Base-by-base conservation (phyloP, 2,329 filamentous ascomycete species). In the Anisogramma anomala region DNA sequence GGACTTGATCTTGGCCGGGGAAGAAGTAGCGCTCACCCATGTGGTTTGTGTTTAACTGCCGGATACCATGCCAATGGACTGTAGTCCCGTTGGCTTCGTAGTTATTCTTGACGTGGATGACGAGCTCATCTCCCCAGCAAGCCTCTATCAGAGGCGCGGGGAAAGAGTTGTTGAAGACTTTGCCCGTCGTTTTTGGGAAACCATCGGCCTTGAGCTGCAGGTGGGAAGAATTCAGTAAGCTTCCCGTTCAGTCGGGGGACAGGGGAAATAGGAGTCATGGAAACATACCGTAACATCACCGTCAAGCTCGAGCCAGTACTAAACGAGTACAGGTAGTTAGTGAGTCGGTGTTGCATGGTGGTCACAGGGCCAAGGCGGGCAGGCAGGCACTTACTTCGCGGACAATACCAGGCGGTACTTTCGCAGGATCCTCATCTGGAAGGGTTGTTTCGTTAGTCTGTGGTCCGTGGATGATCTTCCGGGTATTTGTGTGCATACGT, bases 1-100 rank as follows among this genome's bases (percentile, higher is more conserved):
- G n/a, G n/a, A n/a, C n/a, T n/a, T n/a, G n/a, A n/a, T n/a, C n/a
- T n/a, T n/a, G n/a, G n/a, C n/a, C n/a, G n/a, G n/a, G n/a, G n/a
- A n/a, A n/a, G n/a, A n/a, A n/a, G n/a, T n/a, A n/a, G n/a, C n/a
- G n/a, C n/a, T n/a, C n/a, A n/a, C n/a, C 57, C 25, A 52, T 49
- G 28, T 58, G 48, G 33, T 54, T 55, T 15, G 44, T 54, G 43
- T 53, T 48, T 8, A 50, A 43, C 43, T 56, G 52, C 20, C 54
- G 50, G n/a, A 59, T 49, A 6, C 58, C 58, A 43, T 60, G 58
- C 57, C 57, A 60, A 50, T 60, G 58, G 9, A 60, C 52, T 3
- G 53, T 50, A 1, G 54, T 58, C 3, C 57, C 57, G 35, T 52
- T 51, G 25, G 48, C 40, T 6, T 22, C 11, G 3, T 44, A 27